Base-by-base conservation (phyloP, 1,284 basidiomycete species). In the Rhodotorula sp. region DNA sequence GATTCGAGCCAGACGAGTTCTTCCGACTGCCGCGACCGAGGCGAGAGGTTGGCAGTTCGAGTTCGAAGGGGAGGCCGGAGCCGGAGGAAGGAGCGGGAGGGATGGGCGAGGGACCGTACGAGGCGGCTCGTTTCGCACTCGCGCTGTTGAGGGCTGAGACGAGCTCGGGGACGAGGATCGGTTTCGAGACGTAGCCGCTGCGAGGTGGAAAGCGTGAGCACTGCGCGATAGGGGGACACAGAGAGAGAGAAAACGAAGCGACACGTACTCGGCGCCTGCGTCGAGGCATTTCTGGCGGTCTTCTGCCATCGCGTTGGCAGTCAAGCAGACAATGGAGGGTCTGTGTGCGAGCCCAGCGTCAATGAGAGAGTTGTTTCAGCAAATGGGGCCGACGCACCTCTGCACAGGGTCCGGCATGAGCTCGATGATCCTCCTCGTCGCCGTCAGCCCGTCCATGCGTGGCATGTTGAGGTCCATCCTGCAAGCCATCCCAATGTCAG, bases 391-490 rank as follows among this genome's bases (percentile, higher is more conserved):
- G 18, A 26, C 63, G 47, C 30, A 68, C 67, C 72, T 47, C 4
- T 56, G 48, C 3, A 46, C 51, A 1, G 55, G 59, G 31, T 72
- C 66, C 0, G 70, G 70, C 62, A 70, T 59, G 8, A 68, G n/a
- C 57, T 68, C 59, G 56, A 62, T 40, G 28, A 74, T 69, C 54
- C 59, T 34, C 28, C 67, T 50, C 6, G 72, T 74, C 8, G 65
- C 61, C 9, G 62, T 48, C 10, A 74, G 57, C 2, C 72, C 72
- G 28, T 68, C 69, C 68, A 68, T 69, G 22, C 59, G 61, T 0
- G 72, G 72, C 72, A 74, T 74, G 50, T 74, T 74, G 50, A 74
- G 59, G 59, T 74, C 72, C 72, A 74, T 74, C 1, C 71, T 70
- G 40, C 8, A 20, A 2, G 26, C 20, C 4, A 7, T 0, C 48